These are phyloP conservation scores for Citrus mangshanensis DNA, from an alignment of 345 rosid species.

Conservation along the genomic window DNA sequence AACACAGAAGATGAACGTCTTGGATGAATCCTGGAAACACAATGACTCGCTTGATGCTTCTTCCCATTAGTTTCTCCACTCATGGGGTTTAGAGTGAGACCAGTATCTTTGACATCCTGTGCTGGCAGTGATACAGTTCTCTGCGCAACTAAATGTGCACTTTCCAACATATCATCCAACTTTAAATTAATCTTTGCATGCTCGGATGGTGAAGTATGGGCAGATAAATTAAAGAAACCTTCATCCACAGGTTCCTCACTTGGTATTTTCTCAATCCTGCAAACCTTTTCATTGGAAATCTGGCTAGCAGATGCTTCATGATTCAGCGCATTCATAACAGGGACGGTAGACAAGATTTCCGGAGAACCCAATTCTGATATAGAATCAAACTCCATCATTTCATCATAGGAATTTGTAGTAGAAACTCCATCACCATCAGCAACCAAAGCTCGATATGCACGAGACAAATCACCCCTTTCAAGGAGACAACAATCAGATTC, in stretches of 20 bases:
- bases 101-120: constrained; percentile 27
- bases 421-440: constrained; percentile 31
- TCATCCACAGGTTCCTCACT: constrained; percentile 27
- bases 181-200: constrained; percentile 24
- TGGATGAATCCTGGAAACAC: constrained; percentile 41
- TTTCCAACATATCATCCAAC: constrained; percentile 23
- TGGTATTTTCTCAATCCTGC: constrained; percentile 25
- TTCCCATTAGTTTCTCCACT: constrained; percentile 38
- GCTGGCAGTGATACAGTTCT: constrained; percentile 29
- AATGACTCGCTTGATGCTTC: constrained; percentile 33
- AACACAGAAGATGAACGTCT: constrained; percentile 37
- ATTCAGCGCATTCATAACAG: constrained; percentile 14
- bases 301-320: constrained; percentile 26
- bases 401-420: constrained; percentile 34
- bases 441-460: constrained; percentile 24
- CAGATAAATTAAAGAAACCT: constrained; percentile 30
- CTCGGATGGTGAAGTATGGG: constrained; percentile 25
- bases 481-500: constrained; percentile 21
- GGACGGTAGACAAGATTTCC: constrained; percentile 27
- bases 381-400: constrained; percentile 34
- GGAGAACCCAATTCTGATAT: constrained; percentile 36
- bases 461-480: constrained; percentile 27
- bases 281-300: constrained; percentile 30
- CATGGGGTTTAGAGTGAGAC: constrained; percentile 18
- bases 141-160: constrained; percentile 25